Base-by-base conservation (phyloP, 331 rosid species). In the Stylosanthes scabra region DNA sequence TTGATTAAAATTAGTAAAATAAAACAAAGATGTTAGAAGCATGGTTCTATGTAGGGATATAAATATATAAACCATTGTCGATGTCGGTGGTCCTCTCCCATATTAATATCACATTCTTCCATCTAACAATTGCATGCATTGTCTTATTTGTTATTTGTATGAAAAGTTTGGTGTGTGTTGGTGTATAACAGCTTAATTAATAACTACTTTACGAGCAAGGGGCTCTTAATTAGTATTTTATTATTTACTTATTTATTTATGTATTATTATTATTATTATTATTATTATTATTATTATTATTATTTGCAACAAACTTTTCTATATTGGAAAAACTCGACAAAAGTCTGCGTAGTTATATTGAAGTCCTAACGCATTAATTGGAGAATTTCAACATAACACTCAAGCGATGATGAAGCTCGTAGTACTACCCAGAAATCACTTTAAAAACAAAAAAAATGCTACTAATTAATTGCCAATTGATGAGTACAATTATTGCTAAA, bases 11-110 rank as follows among this genome's bases (percentile, higher is more conserved):
- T 31, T 41, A 50, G 76, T 27, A 62, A 49, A 77, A 47, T 41
- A 42, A 52, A 70, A 77, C 66, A 69, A 54, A 54, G 28, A 59
- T 40, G 63, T 51, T 31, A 55, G 42, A 51, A 40, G 25, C 42
- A 62, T 70, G 27, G 16, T 14, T 28, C 31, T 40, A 41, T 59
- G 75, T 59, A 63, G 81, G 81, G 63, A 76, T 68, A 68, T n/a
- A 37, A 49, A 68, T 68, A 68, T n/a, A 49, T 60, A 68, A 76
- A 34, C 31, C 47, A 37, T 59, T 68, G 81, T 68, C 58, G 8
- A 76, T 76, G 63, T 68, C 70, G 80, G 69, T 76, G 66, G 80
- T 68, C 70, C 75, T 67, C 63, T 47, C 52, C 11, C 11, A 9
- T 63, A 49, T 68, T 59, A 25, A 49, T 49, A 39, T 27, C 70